Percentiles rank a stretch among this genome's conserved stretches.
phyloP scores from a whole-genome alignment of 768 basidiomycete genomes.

The Lactifluus pinguis region DNA sequence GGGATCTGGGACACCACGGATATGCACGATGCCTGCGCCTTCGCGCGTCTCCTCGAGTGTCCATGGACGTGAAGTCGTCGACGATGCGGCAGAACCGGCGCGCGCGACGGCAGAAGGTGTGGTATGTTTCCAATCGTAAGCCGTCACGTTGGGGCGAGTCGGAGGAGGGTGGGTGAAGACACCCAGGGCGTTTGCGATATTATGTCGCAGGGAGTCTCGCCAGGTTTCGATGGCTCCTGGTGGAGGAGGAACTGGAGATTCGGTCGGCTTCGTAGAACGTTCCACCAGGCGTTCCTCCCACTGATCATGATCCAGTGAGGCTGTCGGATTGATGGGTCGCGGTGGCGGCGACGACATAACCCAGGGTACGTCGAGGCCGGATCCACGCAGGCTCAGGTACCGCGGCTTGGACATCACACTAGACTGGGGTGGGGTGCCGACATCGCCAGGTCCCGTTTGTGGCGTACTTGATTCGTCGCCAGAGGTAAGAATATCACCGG shows the following conservation, averaged over 20 bases:
- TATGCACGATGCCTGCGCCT: conserved; percentile 32
- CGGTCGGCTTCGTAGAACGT: not conserved
- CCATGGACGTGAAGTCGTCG: conserved; percentile 27
- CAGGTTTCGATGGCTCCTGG: conserved; percentile 7
- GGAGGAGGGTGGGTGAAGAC: not conserved
- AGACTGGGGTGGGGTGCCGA: conserved; percentile 18
- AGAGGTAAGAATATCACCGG: conserved; percentile 34
- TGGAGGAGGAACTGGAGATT: not conserved
- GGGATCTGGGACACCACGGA: conserved; percentile 22
- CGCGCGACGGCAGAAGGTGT: not conserved
- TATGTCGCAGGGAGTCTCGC: conserved; percentile 14
- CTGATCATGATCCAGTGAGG: not conserved
- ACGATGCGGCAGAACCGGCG: not conserved
- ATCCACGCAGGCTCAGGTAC: conserved; percentile 27
- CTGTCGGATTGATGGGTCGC: not conserved
- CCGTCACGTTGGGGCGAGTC: not conserved
- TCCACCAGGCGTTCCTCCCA: conserved; percentile 15
- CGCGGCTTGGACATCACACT: conserved; percentile 23
- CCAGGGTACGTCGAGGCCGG: conserved; percentile 30
- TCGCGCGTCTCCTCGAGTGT: conserved; percentile 34
- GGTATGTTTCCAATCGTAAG: not conserved
- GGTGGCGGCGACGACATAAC: not conserved
- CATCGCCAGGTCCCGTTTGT: conserved; percentile 20
- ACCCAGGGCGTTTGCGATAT: conserved; percentile 15
- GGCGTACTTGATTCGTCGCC: conserved; percentile 25